A percentile compares a stretch with the other conserved stretches of the same genome.
phyloP scores from a whole-genome alignment of 495 filamentous ascomycete species.

The Talaromyces wortmannii region DNA sequence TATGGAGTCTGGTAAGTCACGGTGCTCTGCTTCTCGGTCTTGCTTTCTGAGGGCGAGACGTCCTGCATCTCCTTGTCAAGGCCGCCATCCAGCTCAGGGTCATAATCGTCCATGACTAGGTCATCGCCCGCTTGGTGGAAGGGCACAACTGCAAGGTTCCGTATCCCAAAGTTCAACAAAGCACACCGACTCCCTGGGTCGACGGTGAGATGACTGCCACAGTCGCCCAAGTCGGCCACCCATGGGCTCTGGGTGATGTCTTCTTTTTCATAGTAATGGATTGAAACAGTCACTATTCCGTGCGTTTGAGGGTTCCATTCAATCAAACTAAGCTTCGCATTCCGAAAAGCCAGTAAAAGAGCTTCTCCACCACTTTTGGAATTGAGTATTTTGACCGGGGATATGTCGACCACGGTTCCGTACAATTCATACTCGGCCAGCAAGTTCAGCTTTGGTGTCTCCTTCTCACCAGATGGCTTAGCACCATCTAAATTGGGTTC shows the following conservation, averaged over 20 bases:
- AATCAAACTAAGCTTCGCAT: slow-evolving; percentile 87
- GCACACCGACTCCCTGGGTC: slow-evolving; percentile 92
- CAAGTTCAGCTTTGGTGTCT: slow-evolving; percentile 72
- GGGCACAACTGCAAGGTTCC: slow-evolving; percentile 87
- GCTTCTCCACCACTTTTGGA: slow-evolving; percentile 76
- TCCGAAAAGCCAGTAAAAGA: slow-evolving; percentile 75
- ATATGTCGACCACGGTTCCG: slow-evolving; percentile 77
- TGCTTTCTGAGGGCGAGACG: neutral
- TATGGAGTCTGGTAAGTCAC: slow-evolving; percentile 66
- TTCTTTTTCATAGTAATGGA: slow-evolving; percentile 97
- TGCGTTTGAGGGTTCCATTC: slow-evolving; percentile 86
- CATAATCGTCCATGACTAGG: slow-evolving; percentile 85
- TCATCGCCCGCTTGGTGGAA: slow-evolving; percentile 83
- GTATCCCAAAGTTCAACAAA: slow-evolving; percentile 80
- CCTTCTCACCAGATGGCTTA: slow-evolving; percentile 23
- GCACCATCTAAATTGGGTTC: slow-evolving; percentile 19
- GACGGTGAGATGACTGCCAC: slow-evolving; percentile 71
- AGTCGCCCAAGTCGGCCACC: slow-evolving; percentile 60
- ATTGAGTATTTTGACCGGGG: slow-evolving; percentile 59
- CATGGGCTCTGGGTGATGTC: slow-evolving; percentile 72
- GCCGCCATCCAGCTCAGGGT: slow-evolving; percentile 54
- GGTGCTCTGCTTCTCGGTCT: slow-evolving; percentile 41
- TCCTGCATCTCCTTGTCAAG: neutral
- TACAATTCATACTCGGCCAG: slow-evolving; percentile 75
- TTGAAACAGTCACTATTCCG: slow-evolving; percentile 76